A percentile compares a stretch with the other conserved stretches of the same genome.
These are phyloP conservation scores for Triangularia setosa DNA, from an alignment of 2,329 filamentous ascomycete species.

Conservation along the genomic window DNA sequence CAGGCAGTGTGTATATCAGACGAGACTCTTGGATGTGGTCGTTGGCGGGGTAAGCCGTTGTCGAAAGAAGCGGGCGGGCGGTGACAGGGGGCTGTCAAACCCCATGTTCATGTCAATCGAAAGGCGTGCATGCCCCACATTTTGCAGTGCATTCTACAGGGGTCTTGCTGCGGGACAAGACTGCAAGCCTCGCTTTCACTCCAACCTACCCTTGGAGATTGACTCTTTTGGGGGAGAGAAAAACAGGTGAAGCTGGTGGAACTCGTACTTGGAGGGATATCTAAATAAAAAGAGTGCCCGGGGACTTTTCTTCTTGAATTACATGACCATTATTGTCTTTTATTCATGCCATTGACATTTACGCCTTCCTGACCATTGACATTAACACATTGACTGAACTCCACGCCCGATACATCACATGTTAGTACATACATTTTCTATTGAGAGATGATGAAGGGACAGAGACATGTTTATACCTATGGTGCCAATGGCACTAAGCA, in stretches of 20 bases:
- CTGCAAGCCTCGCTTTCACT: background rate
- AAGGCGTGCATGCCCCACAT: conserved; percentile 27
- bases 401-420: background rate
- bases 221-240: conserved; percentile 15
- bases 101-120: conserved; percentile 27
- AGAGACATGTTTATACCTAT: background rate
- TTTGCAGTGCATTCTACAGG: conserved; percentile 7
- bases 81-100: background rate
- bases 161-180: conserved; percentile 2
- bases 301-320: background rate
- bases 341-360: conserved; percentile 2
- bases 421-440: background rate
- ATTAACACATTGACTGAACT: background rate
- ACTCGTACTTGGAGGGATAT: conserved; percentile 1
- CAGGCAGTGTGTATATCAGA: background rate
- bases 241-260: conserved; percentile 20
- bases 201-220: conserved; percentile 5
- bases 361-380: background rate
- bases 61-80: background rate
- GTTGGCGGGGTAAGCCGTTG: background rate
- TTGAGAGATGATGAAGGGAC: background rate
- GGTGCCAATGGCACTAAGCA: background rate
- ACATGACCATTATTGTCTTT: conserved; percentile 2
- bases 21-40: background rate
- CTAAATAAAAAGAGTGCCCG: conserved; percentile 20